These are phyloP conservation scores for Acorus calamus DNA, from an alignment of 106 monocot species.

Conservation along the genomic window DNA sequence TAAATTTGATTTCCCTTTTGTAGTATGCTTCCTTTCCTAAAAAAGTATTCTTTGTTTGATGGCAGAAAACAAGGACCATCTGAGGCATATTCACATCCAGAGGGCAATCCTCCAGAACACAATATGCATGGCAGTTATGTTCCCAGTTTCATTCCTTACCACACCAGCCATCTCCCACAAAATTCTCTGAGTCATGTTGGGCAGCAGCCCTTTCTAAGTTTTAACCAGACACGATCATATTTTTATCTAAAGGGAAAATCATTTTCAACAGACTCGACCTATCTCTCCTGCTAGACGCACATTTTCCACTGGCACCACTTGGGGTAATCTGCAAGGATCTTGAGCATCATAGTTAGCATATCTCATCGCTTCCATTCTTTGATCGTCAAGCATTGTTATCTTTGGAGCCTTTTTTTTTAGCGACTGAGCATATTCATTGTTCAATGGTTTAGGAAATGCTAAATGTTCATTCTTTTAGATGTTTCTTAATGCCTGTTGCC, in stretches of 20 bases:
- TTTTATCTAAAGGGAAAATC: slow-evolving; percentile 14
- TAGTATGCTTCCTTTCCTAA: background rate
- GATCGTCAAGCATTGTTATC: too few species aligned
- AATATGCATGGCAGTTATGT: slow-evolving; percentile 30
- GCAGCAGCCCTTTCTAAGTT: slow-evolving; percentile 42
- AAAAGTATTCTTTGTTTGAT: background rate
- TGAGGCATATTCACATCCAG: slow-evolving; percentile 23
- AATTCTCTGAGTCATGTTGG: slow-evolving; percentile 50
- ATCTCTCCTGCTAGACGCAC: slow-evolving; percentile 21
- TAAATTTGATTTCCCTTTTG: background rate
- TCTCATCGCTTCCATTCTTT: too few species aligned
- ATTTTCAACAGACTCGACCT: slow-evolving; percentile 15
- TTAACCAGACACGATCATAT: slow-evolving; percentile 22
- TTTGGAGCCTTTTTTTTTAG: too few species aligned
- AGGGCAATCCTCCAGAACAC: slow-evolving; percentile 24
- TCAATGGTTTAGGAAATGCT: too few species aligned
- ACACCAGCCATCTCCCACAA: slow-evolving; percentile 23
- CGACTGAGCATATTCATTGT: too few species aligned
- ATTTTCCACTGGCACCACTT: slow-evolving; percentile 32
- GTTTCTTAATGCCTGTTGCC: too few species aligned
- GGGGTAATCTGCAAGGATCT: slow-evolving; percentile 37
- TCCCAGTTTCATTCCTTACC: background rate
- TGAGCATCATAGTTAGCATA: too few species aligned
- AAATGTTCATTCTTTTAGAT: too few species aligned
- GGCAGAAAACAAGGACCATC: slow-evolving; percentile 43